Evolutionary conservation across 805 yeast species (phyloP), one percentile per base, ranked within the genome.

Genomic region (Cyberlindnera euphorbiae): DNA sequence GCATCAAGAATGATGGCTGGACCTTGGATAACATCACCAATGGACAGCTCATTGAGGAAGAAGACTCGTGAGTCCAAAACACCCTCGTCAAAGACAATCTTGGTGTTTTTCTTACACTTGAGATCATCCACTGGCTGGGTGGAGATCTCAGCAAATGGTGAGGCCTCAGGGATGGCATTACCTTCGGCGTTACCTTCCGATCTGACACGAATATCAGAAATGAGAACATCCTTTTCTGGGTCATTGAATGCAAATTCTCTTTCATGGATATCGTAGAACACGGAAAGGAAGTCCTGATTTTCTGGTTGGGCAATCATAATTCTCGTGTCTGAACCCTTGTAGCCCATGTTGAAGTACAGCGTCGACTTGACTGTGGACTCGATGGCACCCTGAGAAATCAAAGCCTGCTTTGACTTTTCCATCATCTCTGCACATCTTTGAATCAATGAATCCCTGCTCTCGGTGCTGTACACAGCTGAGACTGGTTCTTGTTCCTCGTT

Each of bases 1-100:
- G 76, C 78, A 60, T 85, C 95, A 3, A 84, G 79, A 44, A 85
- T 66, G 47, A 85, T 73, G 0, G 86, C 66, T 5, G 73, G 73
- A 6, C 71, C 73, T 18, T 41, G 28, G 25, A 66, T 44, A 3
- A 41, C 41, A 8, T 54, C 26, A 11, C 71, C 70, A 11, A 41
- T 39, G 3, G 42, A 39, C 30, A 66, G 46, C 13, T 53, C 50
- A 6, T 46, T 44, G 33, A 66, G 46, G 43, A 50, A 47, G 46
- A 48, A 62, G 15, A 60, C 61, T 6, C 42, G 40, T n/a, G 66
- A 47, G 51, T 56, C 55, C 8, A 50, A 27, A 34, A 49, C 39
- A 13, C 62, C 65, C 35, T 52, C 55, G 30, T 53, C 59, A 38
- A 56, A 56, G 32, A 38, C 41, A 28, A 50, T 45, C 36, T 63